Percentiles rank a stretch among this genome's conserved stretches.
Conservation (phyloP, 176 grass and related monocot genomes). For the Lolium perenne region DNA sequence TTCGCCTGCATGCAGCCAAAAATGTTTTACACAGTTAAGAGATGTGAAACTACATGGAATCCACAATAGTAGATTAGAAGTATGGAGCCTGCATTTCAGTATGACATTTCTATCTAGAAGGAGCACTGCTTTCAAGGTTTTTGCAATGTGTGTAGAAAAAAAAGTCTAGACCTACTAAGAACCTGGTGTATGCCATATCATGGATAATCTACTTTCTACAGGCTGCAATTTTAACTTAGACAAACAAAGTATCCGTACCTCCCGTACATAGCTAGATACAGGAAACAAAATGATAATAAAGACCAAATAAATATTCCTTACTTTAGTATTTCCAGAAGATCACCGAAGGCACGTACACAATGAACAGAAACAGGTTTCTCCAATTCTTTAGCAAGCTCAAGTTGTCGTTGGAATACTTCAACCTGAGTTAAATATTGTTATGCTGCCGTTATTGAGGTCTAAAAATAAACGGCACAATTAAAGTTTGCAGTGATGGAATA, state of each 20-base stretch:
- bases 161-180: background rate
- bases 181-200: background rate
- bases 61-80: background rate
- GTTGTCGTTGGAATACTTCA: slow-evolving; percentile 74
- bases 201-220: too few species aligned
- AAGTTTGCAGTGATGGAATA: background rate
- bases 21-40: slow-evolving; percentile 13
- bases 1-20: slow-evolving; percentile 51
- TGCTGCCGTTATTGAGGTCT: slow-evolving; percentile 14
- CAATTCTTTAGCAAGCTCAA: slow-evolving; percentile 90
- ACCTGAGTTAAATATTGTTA: slow-evolving; percentile 53
- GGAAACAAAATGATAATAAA: background rate
- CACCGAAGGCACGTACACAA: slow-evolving; percentile 84
- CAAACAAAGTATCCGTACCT: background rate
- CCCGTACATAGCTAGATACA: background rate
- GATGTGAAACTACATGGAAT: background rate
- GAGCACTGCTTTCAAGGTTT: background rate
- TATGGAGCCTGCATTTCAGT: background rate
- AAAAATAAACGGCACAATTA: slow-evolving; percentile 17
- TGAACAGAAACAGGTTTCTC: slow-evolving; percentile 82
- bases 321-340: slow-evolving; percentile 85
- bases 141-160: background rate
- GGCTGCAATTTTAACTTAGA: background rate
- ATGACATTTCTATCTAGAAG: background rate
- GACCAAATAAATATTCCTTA: slow-evolving; percentile 36